Base-by-base conservation (phyloP, 371 early-diverging fungal genomes). In the Batkoa obscura region DNA sequence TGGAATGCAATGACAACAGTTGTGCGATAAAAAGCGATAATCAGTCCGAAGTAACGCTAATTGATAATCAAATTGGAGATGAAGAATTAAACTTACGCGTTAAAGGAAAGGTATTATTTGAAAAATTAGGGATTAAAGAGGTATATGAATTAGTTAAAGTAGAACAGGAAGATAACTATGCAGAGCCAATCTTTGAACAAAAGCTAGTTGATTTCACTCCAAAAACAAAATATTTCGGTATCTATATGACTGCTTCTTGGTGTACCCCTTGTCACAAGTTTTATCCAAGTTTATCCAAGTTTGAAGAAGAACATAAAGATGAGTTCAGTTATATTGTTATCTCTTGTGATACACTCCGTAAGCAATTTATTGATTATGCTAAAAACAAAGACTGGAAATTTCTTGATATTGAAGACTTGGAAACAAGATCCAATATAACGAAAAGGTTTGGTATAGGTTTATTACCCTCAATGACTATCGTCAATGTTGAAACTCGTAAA, bases 191-290 rank as follows among this genome's bases (percentile, higher is more conserved):
- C 6, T 50, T 15, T 15, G 50, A 33, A 32, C 33, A 23, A 12
- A 51, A 51, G 2, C n/a, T 12, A 2, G 41, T 32, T 13, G 38
- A 51, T 33, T 51, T 37, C 23, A 51, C 9, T 3, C 17, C 33
- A 3, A 12, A 38, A 17, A 37, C 38, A 6, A 34, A 34, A 37
- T 51, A 51, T 37, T 6, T 58, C 12, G 52, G 43, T 31, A 32
- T 58, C n/a, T 58, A 58, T 33, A 43, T 58, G 12, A 38, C 52
- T 1, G 58, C 58, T 13, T 34, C 35, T 12, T 58, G 58, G 58
- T 58, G 58, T 42, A 31, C 58, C 3, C 58, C 58, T 1, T 58
- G 58, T 32, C n/a, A 46, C 36, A 8, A 41, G 42, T 58, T 58
- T 31, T 32, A 42, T 13, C 58, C 58, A 30, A 30, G n/a, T 17